Percentiles rank a stretch among this genome's conserved stretches.
These are phyloP conservation scores for Leishmania arabica DNA, from an alignment of 208 protist species.

Conservation along the genomic window DNA sequence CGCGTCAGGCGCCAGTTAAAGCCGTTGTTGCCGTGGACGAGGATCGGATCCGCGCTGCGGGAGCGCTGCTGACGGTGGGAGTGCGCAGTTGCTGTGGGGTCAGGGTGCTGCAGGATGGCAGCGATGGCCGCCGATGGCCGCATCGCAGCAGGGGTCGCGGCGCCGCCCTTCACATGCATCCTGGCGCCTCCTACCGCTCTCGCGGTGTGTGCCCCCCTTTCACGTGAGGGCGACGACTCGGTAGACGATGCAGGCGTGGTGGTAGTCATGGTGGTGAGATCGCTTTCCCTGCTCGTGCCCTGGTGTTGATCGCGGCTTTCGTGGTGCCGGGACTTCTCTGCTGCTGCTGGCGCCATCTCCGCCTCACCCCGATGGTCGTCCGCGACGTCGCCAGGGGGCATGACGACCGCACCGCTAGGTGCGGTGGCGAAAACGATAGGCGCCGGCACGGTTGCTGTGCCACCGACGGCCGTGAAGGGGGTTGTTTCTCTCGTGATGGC, in stretches of 20 bases:
- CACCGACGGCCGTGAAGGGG: not conserved
- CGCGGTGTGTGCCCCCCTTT: not conserved
- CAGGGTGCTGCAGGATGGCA: not conserved
- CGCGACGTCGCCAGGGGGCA: not conserved
- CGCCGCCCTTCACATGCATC: not conserved
- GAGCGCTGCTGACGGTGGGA: constrained; percentile 7
- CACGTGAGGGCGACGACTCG: not conserved
- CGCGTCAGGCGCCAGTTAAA: constrained; percentile 4
- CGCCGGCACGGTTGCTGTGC: not conserved
- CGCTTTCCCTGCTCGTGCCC: not conserved
- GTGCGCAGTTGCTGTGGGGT: not conserved
- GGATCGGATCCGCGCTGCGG: not conserved
- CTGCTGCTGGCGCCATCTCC: not conserved
- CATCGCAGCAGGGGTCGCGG: not conserved
- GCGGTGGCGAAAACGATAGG: constrained; percentile 23
- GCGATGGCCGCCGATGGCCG: not conserved
- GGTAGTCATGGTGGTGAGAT: not conserved
- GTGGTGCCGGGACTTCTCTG: not conserved
- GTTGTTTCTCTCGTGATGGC: not conserved
- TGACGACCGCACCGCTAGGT: not conserved
- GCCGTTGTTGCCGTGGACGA: not conserved
- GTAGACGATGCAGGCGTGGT: constrained; percentile 4
- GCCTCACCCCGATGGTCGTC: not conserved
- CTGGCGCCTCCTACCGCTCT: not conserved
- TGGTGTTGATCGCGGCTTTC: not conserved